phyloP scores from a whole-genome alignment of 2,329 filamentous ascomycete genomes.

The Sclerotiophoma versabilis region DNA sequence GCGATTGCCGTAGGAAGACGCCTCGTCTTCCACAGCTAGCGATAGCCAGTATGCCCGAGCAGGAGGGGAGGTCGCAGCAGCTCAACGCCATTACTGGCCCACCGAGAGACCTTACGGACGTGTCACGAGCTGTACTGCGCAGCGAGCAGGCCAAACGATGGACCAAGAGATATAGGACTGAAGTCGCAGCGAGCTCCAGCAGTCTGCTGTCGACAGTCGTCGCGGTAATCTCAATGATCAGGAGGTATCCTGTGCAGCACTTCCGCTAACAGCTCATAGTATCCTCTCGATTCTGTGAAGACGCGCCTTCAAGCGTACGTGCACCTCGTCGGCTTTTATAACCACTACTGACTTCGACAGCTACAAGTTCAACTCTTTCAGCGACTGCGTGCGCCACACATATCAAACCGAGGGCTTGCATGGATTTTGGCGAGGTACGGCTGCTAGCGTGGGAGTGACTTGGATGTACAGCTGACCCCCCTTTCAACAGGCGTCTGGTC shows the following conservation, averaged over 20 bases:
- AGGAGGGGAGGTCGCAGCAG: slow-evolving; percentile 31
- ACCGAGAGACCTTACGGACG: slow-evolving; percentile 50
- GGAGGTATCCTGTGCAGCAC: neutral
- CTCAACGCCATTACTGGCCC: slow-evolving; percentile 31
- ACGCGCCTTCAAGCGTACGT: slow-evolving; percentile 80
- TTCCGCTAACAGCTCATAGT: slow-evolving; percentile 54
- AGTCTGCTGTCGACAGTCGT: slow-evolving; percentile 79
- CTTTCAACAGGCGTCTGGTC: slow-evolving; percentile 69
- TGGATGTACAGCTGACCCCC: slow-evolving; percentile 20
- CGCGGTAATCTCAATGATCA: slow-evolving; percentile 57
- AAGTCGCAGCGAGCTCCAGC: slow-evolving; percentile 78
- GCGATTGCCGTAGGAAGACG: slow-evolving; percentile 68
- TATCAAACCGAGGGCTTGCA: slow-evolving; percentile 65
- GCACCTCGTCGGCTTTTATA: slow-evolving; percentile 1
- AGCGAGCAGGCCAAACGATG: slow-evolving; percentile 60
- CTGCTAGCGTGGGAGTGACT: neutral
- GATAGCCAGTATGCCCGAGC: slow-evolving; percentile 55
- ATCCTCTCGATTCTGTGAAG: slow-evolving; percentile 88
- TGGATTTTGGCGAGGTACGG: slow-evolving; percentile 62
- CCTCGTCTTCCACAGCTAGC: slow-evolving; percentile 59
- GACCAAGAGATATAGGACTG: slow-evolving; percentile 79
- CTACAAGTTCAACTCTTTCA: slow-evolving; percentile 77
- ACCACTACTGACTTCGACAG: slow-evolving; percentile 32
- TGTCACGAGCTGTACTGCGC: slow-evolving; percentile 44
- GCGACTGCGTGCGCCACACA: slow-evolving; percentile 76